A percentile compares a stretch with the other conserved stretches of the same genome.
phyloP scores from a whole-genome alignment of 2,329 filamentous ascomycete genomes.

The Aurifilum marmelostoma region DNA sequence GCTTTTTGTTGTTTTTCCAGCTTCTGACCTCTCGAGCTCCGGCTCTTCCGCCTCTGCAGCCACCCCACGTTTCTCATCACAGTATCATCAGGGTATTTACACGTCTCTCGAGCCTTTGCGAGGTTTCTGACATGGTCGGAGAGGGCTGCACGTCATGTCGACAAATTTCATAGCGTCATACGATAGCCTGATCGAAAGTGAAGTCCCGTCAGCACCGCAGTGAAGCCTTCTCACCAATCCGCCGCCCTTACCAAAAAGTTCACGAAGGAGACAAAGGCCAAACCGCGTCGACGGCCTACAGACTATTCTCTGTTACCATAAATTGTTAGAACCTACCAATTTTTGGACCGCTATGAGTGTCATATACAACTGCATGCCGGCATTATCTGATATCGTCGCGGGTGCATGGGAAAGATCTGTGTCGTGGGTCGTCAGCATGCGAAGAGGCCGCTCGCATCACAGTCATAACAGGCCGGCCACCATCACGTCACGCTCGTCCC shows the following conservation, averaged over 20 bases:
- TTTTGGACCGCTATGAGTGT: background rate
- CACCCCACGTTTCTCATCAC: background rate
- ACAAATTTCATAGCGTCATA: background rate
- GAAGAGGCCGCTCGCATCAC: background rate
- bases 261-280: background rate
- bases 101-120: background rate
- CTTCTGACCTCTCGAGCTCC: background rate
- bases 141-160: background rate
- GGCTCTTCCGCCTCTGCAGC: background rate
- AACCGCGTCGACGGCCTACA: too few species aligned
- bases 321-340: too few species aligned
- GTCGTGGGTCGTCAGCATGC: background rate
- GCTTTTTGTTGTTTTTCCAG: background rate
- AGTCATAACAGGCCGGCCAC: background rate
- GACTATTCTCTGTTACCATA: too few species aligned
- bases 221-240: background rate
- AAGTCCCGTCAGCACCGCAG: background rate
- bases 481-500: background rate
- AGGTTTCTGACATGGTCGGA: background rate
- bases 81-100: background rate
- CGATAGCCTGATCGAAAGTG: background rate
- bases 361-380: slow-evolving; percentile 5
- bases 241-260: background rate
- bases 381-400: background rate
- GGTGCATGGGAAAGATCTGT: slow-evolving; percentile 3